Evolutionary conservation across 2,329 filamentous ascomycete genomes (phyloP).

Genomic region (Amylocarpus encephaloides): DNA sequence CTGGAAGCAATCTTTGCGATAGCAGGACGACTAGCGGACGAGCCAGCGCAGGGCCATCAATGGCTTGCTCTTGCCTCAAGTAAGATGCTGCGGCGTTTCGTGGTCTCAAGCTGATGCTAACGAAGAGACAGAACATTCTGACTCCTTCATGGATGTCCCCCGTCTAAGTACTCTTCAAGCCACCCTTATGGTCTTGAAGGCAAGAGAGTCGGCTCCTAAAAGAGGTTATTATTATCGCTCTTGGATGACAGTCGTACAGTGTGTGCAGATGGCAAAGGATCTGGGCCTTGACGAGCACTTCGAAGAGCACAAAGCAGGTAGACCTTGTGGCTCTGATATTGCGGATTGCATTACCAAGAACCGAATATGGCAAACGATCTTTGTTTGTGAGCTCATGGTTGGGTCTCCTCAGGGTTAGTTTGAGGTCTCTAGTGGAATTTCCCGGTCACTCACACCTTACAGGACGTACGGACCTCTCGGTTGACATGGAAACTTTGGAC

Average conservation of each 20-base stretch:
- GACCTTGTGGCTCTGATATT: conserved; percentile 59
- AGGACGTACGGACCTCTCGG: conserved; percentile 74
- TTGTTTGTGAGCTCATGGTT: conserved; percentile 85
- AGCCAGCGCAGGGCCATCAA: conserved; percentile 77
- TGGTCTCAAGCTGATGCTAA: conserved; percentile 26
- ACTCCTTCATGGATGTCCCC: conserved; percentile 89
- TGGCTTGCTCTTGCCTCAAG: conserved; percentile 88
- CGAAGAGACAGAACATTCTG: conserved; percentile 63
- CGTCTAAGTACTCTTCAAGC: conserved; percentile 89
- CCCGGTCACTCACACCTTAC: conserved; percentile 13
- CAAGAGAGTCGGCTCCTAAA: conserved; percentile 84
- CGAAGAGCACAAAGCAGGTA: conserved; percentile 67
- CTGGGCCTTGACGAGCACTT: conserved; percentile 83
- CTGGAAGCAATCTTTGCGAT: conserved; percentile 90
- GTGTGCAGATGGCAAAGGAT: conserved; percentile 89
- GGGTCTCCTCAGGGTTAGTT: conserved; percentile 77
- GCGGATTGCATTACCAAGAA: conserved; percentile 79
- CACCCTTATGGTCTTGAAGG: conserved; percentile 80
- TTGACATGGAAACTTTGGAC: conserved; percentile 70
- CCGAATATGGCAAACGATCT: conserved; percentile 82
- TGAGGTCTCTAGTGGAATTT: background rate
- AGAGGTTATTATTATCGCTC: conserved; percentile 94
- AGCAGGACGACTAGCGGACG: conserved; percentile 74
- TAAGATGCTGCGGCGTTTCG: conserved; percentile 33
- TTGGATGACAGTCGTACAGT: conserved; percentile 92